Evolutionary conservation across 805 yeast species (phyloP).

Genomic region (Metschnikowia henanensis): DNA sequence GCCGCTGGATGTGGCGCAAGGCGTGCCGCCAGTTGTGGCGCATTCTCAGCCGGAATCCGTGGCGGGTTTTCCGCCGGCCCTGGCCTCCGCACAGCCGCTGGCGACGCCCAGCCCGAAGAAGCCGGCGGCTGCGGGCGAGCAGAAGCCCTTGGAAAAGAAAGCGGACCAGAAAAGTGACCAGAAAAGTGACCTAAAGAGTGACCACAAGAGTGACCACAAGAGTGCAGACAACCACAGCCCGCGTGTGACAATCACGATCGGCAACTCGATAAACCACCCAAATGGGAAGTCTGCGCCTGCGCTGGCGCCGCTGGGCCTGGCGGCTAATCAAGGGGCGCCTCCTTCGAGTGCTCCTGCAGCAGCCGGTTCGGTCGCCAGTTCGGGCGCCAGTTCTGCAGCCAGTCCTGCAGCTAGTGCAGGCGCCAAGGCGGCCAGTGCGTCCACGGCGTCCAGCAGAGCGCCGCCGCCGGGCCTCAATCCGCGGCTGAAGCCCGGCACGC

Average conservation of each 20-base stretch:
- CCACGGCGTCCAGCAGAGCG: constrained; percentile 10
- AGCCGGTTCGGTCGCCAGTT: neutral
- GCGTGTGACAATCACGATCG: constrained; percentile 8
- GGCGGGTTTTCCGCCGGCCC: neutral
- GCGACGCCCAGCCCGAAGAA: constrained; percentile 11
- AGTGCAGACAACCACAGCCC: constrained; percentile 5
- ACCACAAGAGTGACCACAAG: neutral
- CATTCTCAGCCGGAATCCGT: neutral
- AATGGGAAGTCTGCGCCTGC: neutral
- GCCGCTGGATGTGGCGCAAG: constrained; percentile 8
- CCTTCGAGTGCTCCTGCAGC: constrained; percentile 1
- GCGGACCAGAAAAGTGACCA: too few species aligned
- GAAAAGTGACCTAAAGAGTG: neutral
- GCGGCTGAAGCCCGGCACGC: constrained; percentile 17
- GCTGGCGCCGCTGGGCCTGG: neutral
- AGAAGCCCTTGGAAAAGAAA: neutral
- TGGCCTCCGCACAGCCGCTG: neutral
- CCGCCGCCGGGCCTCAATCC: constrained; percentile 21
- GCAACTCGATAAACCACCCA: constrained; percentile 4
- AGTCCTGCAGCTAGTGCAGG: constrained; percentile 2
- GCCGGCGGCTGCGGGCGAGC: constrained; percentile 1
- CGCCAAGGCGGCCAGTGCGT: neutral
- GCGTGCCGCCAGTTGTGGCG: neutral
- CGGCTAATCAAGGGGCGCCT: neutral
- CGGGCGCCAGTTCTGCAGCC: constrained; percentile 2